Conservation (phyloP, 495 filamentous ascomycete species). For the Aeminium ludgeri region DNA sequence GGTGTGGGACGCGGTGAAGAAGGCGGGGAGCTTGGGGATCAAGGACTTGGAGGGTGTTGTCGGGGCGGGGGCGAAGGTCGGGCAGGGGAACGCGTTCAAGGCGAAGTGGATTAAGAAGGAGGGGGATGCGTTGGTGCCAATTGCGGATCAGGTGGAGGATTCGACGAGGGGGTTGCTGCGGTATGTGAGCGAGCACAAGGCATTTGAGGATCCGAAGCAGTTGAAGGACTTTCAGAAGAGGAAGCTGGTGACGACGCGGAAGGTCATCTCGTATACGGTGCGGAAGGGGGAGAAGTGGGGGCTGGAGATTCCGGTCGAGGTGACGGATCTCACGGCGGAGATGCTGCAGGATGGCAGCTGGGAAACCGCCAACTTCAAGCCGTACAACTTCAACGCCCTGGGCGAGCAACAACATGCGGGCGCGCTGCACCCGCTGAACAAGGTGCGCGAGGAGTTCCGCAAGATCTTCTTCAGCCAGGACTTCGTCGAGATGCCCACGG, state of each 20-base stretch:
- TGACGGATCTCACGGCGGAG: slow-evolving; percentile 86
- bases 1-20: slow-evolving; percentile 72
- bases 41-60: slow-evolving; percentile 64
- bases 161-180: slow-evolving; percentile 56
- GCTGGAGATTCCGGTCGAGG: slow-evolving; percentile 71
- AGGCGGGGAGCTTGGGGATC: slow-evolving; percentile 63
- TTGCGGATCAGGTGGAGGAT: slow-evolving; percentile 44
- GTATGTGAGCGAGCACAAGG: slow-evolving; percentile 48
- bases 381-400: slow-evolving; percentile 91
- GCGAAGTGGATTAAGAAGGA: slow-evolving; percentile 91
- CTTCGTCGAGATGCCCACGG: slow-evolving; percentile 72
- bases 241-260: slow-evolving; percentile 64
- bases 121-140: slow-evolving; percentile 20
- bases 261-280: slow-evolving; percentile 70
- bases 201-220: slow-evolving; percentile 51
- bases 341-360: slow-evolving; percentile 69
- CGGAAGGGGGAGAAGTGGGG: slow-evolving; percentile 76
- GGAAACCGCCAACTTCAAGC: slow-evolving; percentile 82
- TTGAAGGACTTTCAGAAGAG: slow-evolving; percentile 72
- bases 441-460: slow-evolving; percentile 83
- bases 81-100: slow-evolving; percentile 93
- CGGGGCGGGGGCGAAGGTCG: slow-evolving; percentile 69
- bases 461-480: slow-evolving; percentile 95
- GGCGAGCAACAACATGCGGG: slow-evolving; percentile 66
- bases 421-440: slow-evolving; percentile 84